Conservation (phyloP, 305 asterid genomes). For the Fraxinus dipetala region DNA sequence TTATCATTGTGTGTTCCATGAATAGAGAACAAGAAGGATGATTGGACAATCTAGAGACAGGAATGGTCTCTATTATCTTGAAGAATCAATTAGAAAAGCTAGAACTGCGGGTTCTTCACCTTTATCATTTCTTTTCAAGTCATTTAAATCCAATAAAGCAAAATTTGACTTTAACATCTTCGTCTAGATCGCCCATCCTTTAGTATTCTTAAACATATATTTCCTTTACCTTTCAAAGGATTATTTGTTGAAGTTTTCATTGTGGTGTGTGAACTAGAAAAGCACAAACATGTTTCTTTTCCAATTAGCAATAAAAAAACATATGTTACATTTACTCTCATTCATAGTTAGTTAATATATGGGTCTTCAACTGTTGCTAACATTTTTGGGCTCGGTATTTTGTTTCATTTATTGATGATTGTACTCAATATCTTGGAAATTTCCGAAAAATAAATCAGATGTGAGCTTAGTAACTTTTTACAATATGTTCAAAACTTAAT, state of each 20-base stretch:
- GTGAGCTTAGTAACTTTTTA: background rate
- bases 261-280: background rate
- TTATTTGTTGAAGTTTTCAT: background rate
- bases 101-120: background rate
- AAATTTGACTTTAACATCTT: background rate
- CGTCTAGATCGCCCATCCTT: background rate
- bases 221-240: background rate
- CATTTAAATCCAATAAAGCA: background rate
- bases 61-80: background rate
- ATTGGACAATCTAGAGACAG: slow-evolving; percentile 5
- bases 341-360: background rate
- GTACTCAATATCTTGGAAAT: background rate
- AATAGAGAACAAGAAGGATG: background rate
- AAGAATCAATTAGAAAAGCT: background rate
- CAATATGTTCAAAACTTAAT: background rate
- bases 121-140: background rate
- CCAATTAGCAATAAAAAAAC: background rate
- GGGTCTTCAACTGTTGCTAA: background rate
- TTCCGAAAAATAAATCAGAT: background rate
- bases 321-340: background rate
- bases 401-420: background rate
- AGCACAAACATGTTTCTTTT: background rate
- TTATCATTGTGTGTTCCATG: background rate
- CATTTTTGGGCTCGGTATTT: background rate
- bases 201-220: background rate